A percentile compares a stretch with the other conserved stretches of the same genome.
These are phyloP conservation scores for Catenaria anguillulae DNA, from an alignment of 371 early-diverging fungal species.

Conservation along the genomic window DNA sequence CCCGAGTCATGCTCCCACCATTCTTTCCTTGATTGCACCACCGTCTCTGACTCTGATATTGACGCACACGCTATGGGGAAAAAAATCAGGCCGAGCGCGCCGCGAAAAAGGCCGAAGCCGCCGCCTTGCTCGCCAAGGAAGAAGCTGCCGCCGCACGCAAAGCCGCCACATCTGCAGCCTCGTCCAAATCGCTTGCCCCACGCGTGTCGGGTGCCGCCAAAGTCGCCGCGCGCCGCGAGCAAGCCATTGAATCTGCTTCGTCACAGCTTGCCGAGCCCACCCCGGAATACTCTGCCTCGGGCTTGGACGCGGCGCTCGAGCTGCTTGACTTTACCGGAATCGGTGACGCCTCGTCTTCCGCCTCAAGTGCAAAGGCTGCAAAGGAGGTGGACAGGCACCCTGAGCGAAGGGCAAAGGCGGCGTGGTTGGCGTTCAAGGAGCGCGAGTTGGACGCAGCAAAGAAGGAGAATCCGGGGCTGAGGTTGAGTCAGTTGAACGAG, in stretches of 20 bases:
- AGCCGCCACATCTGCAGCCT: slow-evolving; percentile 6
- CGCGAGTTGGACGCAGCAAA: slow-evolving; percentile 10
- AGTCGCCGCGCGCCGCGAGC: not conserved
- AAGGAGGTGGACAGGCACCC: slow-evolving; percentile 31
- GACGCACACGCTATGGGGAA: too few species aligned
- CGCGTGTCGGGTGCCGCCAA: not conserved
- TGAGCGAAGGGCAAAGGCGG: slow-evolving; percentile 29
- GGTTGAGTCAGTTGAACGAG: slow-evolving; percentile 26
- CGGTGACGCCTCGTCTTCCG: too few species aligned
- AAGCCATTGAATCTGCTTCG: not conserved
- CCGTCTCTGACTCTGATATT: too few species aligned
- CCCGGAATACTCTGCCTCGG: slow-evolving; percentile 19
- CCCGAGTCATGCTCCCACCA: too few species aligned
- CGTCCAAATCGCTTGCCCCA: slow-evolving; percentile 9
- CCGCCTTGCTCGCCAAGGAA: slow-evolving; percentile 6
- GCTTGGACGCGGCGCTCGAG: slow-evolving; percentile 27
- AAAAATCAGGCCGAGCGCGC: not conserved
- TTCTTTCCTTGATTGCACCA: too few species aligned
- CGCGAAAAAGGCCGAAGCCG: slow-evolving; percentile 8
- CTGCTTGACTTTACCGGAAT: slow-evolving; percentile 23
- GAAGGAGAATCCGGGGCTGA: slow-evolving; percentile 25
- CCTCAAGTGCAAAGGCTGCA: too few species aligned
- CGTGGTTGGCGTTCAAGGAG: slow-evolving; percentile 27
- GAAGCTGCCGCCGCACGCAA: slow-evolving; percentile 11
- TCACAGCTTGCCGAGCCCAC: not conserved